A percentile compares a stretch with the other conserved stretches of the same genome.
These are phyloP conservation scores for Amaranthus palmeri DNA, from an alignment of 148 eudicot genomes.

Conservation along the genomic window DNA sequence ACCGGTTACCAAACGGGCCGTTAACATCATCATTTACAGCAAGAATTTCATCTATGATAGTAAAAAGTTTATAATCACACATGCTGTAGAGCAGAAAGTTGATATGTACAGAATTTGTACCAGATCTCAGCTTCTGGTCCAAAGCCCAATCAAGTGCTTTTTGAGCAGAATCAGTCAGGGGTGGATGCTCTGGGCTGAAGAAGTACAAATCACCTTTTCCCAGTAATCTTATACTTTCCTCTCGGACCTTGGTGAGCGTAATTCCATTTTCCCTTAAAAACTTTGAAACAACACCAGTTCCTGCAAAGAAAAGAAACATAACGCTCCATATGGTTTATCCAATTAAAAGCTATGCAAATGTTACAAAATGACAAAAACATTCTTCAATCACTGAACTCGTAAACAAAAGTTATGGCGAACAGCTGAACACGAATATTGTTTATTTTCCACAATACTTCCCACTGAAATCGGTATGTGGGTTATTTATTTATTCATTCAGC, in stretches of 20 bases:
- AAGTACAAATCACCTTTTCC: conserved; percentile 47
- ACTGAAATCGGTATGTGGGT: no score
- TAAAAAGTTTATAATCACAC: not conserved
- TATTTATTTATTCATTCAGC: no score
- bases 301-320: conserved; percentile 30
- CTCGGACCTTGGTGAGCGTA: conserved; percentile 61
- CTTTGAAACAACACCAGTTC: conserved; percentile 62
- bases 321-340: not conserved
- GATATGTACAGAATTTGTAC: conserved; percentile 29
- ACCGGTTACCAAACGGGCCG: no score
- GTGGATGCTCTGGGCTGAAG: conserved; percentile 59
- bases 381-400: not conserved
- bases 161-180: conserved; percentile 66
- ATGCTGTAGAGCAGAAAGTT: not conserved
- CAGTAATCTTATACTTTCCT: conserved; percentile 53
- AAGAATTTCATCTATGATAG: not conserved
- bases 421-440: no score
- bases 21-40: not conserved
- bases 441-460: no score
- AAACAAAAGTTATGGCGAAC: no score
- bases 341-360: not conserved
- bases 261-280: conserved; percentile 65
- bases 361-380: not conserved
- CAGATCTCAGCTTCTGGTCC: conserved; percentile 55
- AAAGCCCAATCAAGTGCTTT: conserved; percentile 73